phyloP scores from a whole-genome alignment of 768 basidiomycete species.

The Suillus placidus region DNA sequence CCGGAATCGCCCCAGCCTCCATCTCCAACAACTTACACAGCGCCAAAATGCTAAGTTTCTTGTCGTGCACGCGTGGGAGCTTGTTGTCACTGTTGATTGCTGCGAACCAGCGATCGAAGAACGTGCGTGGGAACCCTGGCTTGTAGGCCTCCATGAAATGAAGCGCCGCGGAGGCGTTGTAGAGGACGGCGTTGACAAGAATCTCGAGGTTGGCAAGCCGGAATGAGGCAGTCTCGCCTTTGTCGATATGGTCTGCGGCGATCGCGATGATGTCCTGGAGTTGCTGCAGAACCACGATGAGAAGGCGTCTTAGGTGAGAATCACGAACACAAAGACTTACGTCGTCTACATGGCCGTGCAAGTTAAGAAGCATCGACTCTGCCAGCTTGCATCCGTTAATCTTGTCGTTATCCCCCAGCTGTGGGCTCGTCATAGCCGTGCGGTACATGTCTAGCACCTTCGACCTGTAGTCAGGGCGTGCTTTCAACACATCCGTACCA shows the following conservation, averaged over 20 bases:
- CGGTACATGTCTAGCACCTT: slow-evolving; percentile 86
- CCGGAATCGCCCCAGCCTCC: slow-evolving; percentile 57
- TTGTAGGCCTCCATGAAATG: slow-evolving; percentile 68
- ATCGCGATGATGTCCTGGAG: slow-evolving; percentile 67
- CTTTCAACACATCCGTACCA: slow-evolving; percentile 74
- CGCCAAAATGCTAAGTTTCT: slow-evolving; percentile 79
- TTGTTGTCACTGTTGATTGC: slow-evolving; percentile 60
- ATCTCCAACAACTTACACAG: slow-evolving; percentile 79
- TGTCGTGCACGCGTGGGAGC: slow-evolving; percentile 87
- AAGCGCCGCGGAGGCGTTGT: slow-evolving; percentile 79
- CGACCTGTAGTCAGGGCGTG: slow-evolving; percentile 71
- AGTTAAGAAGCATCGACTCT: slow-evolving; percentile 79
- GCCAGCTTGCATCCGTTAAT: slow-evolving; percentile 85
- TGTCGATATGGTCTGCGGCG: slow-evolving; percentile 60
- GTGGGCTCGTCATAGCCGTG: slow-evolving; percentile 65
- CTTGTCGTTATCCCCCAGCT: slow-evolving; percentile 82
- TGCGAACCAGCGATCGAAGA: slow-evolving; percentile 86
- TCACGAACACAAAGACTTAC: slow-evolving; percentile 42
- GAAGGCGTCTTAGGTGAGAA: slow-evolving; percentile 1
- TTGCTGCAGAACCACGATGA: slow-evolving; percentile 40
- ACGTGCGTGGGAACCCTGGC: slow-evolving; percentile 64
- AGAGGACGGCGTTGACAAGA: slow-evolving; percentile 79
- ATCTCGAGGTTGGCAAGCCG: slow-evolving; percentile 82
- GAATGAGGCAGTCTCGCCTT: slow-evolving; percentile 62
- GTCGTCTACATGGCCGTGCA: slow-evolving; percentile 78